A percentile compares a stretch with the other conserved stretches of the same genome.
These are phyloP conservation scores for Chaetomium strumarium DNA, from an alignment of 2,329 filamentous ascomycete species.

Conservation along the genomic window DNA sequence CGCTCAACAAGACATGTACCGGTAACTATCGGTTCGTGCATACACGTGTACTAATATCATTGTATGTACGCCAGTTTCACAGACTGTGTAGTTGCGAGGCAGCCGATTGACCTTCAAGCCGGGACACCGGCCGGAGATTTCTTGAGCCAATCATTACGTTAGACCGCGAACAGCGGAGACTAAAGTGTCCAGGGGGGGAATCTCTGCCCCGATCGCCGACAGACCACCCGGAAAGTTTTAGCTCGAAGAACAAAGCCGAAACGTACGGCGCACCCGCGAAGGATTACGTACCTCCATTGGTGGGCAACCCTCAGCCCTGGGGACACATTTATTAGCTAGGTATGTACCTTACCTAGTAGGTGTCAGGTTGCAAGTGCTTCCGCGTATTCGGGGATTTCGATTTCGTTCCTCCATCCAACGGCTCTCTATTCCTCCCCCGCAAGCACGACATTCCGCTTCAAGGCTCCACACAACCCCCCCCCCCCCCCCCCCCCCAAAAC, in stretches of 20 bases:
- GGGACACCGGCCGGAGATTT: background rate
- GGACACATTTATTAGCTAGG: too few species aligned
- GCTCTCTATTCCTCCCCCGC: too few species aligned
- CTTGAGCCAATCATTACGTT: background rate
- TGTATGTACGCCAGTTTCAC: too few species aligned
- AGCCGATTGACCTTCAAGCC: too few species aligned
- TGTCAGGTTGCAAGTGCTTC: background rate
- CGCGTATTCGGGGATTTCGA: background rate
- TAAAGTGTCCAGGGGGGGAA: background rate
- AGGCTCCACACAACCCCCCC: too few species aligned
- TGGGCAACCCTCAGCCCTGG: background rate
- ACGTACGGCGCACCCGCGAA: background rate
- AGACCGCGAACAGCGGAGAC: background rate
- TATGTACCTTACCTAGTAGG: too few species aligned
- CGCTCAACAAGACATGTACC: too few species aligned
- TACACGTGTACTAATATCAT: too few species aligned
- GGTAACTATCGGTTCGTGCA: too few species aligned
- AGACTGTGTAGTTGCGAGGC: too few species aligned
- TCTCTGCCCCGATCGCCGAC: background rate
- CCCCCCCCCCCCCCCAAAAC: background rate
- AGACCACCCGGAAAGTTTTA: background rate
- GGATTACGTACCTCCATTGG: conserved; percentile 1
- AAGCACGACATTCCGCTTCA: too few species aligned
- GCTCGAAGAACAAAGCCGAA: background rate
- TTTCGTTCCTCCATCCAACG: too few species aligned